phyloP scores from a whole-genome alignment of 768 basidiomycete species.

The Coprinopsis cinerea region DNA sequence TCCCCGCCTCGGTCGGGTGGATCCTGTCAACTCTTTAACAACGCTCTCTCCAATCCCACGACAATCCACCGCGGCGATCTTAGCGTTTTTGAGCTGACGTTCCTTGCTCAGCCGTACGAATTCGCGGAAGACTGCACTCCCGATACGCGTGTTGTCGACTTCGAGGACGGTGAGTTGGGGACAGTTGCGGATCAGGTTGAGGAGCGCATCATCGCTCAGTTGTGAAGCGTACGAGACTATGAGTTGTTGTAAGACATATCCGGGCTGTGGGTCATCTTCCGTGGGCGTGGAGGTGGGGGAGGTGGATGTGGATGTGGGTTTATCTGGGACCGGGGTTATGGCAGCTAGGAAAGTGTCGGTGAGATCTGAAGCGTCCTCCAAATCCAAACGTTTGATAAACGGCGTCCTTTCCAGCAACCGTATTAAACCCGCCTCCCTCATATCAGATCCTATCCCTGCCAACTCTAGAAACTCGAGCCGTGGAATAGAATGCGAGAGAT shows the following conservation, averaged over 20 bases:
- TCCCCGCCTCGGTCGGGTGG: constrained; percentile 64
- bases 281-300: neutral
- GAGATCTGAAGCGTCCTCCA: constrained; percentile 78
- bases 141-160: constrained; percentile 74
- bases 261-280: constrained; percentile 34
- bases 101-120: constrained; percentile 55
- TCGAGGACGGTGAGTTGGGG: constrained; percentile 60
- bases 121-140: constrained; percentile 51
- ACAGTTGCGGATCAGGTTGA: constrained; percentile 60
- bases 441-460: constrained; percentile 62
- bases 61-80: constrained; percentile 71
- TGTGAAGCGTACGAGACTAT: constrained; percentile 61
- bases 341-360: constrained; percentile 64
- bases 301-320: constrained; percentile 10
- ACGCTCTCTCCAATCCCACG: constrained; percentile 56
- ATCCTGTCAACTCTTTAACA: constrained; percentile 52
- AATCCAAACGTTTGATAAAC: constrained; percentile 66
- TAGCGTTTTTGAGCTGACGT: constrained; percentile 44
- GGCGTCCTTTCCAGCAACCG: constrained; percentile 66
- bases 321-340: constrained; percentile 44
- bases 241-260: constrained; percentile 68
- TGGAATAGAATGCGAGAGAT: constrained; percentile 67
- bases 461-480: constrained; percentile 73
- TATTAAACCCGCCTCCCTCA: constrained; percentile 72
- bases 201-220: constrained; percentile 59